phyloP scores from a whole-genome alignment of 140 eudicot genomes.

The Flaveria floridana region DNA sequence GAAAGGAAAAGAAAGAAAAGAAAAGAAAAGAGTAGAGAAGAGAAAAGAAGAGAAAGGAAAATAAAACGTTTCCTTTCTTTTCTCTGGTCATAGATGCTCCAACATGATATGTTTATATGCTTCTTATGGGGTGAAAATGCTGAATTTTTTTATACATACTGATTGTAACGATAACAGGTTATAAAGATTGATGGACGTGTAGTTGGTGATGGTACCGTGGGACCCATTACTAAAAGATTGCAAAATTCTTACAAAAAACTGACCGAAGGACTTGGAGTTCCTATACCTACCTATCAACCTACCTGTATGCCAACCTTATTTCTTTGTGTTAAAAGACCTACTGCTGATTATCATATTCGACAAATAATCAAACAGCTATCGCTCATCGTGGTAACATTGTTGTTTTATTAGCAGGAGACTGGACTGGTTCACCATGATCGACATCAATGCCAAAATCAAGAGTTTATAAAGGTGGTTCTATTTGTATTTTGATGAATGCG shows the following conservation, averaged over 20 bases:
- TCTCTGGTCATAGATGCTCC: too few relatives aligned
- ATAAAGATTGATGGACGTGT: constrained; percentile 77
- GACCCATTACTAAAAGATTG: constrained; percentile 74
- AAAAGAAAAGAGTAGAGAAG: too few relatives aligned
- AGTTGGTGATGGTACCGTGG: constrained; percentile 77
- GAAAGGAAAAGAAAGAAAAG: too few relatives aligned
- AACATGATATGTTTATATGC: constrained; percentile 5
- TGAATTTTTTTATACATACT: not conserved
- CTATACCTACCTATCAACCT: constrained; percentile 64
- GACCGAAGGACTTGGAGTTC: constrained; percentile 73
- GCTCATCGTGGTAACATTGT: not conserved
- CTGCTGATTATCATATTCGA: not conserved
- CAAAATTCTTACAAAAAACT: constrained; percentile 58
- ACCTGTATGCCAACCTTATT: constrained; percentile 9
- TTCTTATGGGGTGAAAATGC: constrained; percentile 5
- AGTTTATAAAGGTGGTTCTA: not conserved
- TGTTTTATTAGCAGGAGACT: constrained; percentile 22
- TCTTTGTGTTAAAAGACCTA: not conserved
- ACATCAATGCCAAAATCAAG: not conserved
- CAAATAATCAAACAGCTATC: not conserved
- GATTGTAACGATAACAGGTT: constrained; percentile 47
- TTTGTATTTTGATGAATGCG: not conserved
- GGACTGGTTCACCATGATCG: not conserved
- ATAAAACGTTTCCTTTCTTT: too few relatives aligned
- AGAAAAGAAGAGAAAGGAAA: too few relatives aligned